A percentile compares a stretch with the other conserved stretches of the same genome.
Evolutionary conservation across 2,329 filamentous ascomycete genomes (phyloP).

Genomic region (Colletotrichum sp.): DNA sequence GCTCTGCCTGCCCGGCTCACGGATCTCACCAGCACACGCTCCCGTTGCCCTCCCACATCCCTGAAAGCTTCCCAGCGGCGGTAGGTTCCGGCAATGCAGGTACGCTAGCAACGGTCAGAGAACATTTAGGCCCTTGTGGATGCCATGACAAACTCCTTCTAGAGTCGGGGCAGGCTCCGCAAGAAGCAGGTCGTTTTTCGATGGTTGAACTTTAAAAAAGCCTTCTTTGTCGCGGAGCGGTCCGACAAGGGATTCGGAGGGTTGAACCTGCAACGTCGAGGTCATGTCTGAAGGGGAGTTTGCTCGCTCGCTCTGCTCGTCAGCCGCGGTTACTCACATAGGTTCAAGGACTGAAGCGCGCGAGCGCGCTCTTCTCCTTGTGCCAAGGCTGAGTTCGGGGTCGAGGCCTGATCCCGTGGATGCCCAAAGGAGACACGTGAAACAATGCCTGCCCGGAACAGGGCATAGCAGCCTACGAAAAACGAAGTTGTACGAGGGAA

Average conservation of each 20-base stretch:
- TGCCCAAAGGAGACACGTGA: slow-evolving; percentile 4
- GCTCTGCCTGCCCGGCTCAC: background rate
- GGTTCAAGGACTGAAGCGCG: background rate
- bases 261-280: background rate
- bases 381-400: background rate
- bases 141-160: background rate
- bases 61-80: background rate
- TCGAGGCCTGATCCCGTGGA: background rate
- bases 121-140: background rate
- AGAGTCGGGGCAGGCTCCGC: background rate
- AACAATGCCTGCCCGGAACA: background rate
- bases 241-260: background rate
- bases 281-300: background rate
- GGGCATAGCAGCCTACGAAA: background rate
- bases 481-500: background rate
- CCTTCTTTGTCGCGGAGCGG: background rate
- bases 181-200: background rate
- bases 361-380: background rate
- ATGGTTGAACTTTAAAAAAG: background rate
- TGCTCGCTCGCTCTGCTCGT: background rate
- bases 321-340: background rate
- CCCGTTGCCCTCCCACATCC: background rate
- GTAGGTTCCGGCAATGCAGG: background rate
- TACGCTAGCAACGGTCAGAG: background rate
- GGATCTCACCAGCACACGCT: background rate